Percentiles rank a stretch among this genome's conserved stretches.
These are phyloP conservation scores for Cadophora sp. DNA, from an alignment of 2,329 filamentous ascomycete species.

Conservation along the genomic window DNA sequence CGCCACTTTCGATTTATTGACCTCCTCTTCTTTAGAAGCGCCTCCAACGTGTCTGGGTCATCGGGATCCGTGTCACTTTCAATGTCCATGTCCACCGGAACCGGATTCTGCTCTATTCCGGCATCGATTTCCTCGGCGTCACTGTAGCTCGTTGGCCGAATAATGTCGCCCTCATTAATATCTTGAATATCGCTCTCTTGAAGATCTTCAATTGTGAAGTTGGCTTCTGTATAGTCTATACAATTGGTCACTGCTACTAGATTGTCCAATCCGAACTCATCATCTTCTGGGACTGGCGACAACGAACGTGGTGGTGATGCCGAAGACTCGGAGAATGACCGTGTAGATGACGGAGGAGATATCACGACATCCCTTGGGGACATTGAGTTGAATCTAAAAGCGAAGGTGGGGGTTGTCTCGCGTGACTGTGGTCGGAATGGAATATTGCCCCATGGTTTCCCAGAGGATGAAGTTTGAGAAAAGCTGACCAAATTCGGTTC, in stretches of 20 bases:
- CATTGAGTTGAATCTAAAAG: background rate
- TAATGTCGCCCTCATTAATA: background rate
- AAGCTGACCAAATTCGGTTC: background rate
- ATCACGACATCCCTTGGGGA: background rate
- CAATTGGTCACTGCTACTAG: no score
- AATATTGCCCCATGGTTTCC: background rate
- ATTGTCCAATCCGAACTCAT: background rate
- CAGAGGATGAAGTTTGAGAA: background rate
- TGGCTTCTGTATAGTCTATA: background rate
- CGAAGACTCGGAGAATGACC: background rate
- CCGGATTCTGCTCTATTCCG: background rate
- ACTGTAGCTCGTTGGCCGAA: background rate
- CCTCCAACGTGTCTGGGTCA: background rate
- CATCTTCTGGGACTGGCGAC: background rate
- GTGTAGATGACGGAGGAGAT: background rate
- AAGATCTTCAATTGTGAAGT: background rate
- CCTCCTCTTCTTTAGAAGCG: background rate
- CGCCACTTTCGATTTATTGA: constrained; percentile 29
- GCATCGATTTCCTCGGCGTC: background rate
- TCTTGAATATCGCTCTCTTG: background rate
- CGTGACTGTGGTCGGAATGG: background rate
- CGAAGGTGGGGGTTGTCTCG: background rate
- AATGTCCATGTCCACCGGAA: background rate
- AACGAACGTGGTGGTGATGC: background rate
- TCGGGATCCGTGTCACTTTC: background rate